A percentile compares a stretch with the other conserved stretches of the same genome.
phyloP scores from a whole-genome alignment of 2,329 filamentous ascomycete species.

The Verticillium alfalfae region DNA sequence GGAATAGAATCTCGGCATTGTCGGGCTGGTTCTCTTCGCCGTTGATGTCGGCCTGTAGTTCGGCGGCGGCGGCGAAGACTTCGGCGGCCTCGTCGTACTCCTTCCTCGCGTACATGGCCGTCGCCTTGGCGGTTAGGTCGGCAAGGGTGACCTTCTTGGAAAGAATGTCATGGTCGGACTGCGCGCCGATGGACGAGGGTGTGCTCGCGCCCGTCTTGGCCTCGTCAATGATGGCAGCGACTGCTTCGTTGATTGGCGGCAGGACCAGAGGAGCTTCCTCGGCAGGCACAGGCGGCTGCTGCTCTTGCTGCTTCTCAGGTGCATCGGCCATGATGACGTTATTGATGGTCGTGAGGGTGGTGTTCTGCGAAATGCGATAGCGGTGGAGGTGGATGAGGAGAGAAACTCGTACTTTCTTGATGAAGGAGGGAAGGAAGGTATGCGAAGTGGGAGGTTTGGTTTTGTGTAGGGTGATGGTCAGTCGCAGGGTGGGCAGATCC shows the following conservation, averaged over 20 bases:
- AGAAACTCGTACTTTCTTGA: background rate
- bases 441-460: background rate
- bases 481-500: background rate
- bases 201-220: slow-evolving; percentile 3
- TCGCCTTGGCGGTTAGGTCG: slow-evolving; percentile 74
- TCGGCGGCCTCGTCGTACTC: slow-evolving; percentile 84
- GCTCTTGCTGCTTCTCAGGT: slow-evolving; percentile 15
- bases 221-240: background rate
- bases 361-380: background rate
- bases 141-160: slow-evolving; percentile 61
- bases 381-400: background rate
- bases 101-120: slow-evolving; percentile 82
- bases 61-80: slow-evolving; percentile 80
- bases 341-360: background rate
- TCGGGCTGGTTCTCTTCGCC: slow-evolving; percentile 77
- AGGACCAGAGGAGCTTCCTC: slow-evolving; percentile 11
- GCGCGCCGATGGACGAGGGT: slow-evolving; percentile 7
- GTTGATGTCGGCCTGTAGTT: slow-evolving; percentile 85
- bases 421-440: background rate
- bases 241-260: slow-evolving; percentile 2
- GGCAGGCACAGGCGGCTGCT: slow-evolving; percentile 9
- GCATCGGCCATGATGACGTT: slow-evolving; percentile 18
- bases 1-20: slow-evolving; percentile 90
- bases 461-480: background rate
- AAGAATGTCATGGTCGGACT: slow-evolving; percentile 36